Conservation (phyloP, 768 basidiomycete species). For the Exidia glandulosa region DNA sequence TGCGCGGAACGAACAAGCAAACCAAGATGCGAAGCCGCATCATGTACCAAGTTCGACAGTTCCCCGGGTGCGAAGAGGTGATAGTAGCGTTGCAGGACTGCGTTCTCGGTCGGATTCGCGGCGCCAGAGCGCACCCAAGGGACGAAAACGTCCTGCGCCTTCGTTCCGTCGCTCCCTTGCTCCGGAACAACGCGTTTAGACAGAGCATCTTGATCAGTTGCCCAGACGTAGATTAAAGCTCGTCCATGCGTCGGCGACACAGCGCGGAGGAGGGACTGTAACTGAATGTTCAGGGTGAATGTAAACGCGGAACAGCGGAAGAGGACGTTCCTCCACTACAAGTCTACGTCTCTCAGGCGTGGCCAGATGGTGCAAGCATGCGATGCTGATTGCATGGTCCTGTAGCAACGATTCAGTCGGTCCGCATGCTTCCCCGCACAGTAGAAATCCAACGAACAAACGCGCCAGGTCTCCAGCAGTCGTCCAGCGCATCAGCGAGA, state of each 20-base stretch:
- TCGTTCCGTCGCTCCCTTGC: slow-evolving; percentile 18
- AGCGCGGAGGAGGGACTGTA: slow-evolving; percentile 49
- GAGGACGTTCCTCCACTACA: slow-evolving; percentile 55
- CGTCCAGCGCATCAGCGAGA: slow-evolving; percentile 63
- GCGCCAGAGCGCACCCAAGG: slow-evolving; percentile 58
- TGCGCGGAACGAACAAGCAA: slow-evolving; percentile 36
- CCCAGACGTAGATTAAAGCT: slow-evolving; percentile 92
- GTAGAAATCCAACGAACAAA: slow-evolving; percentile 50
- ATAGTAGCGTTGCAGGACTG: slow-evolving; percentile 82
- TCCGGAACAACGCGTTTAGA: slow-evolving; percentile 61
- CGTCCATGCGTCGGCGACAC: slow-evolving; percentile 65
- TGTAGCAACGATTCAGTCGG: slow-evolving; percentile 19
- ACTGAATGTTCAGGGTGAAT: background rate
- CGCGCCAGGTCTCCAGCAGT: slow-evolving; percentile 61
- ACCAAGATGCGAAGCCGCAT: slow-evolving; percentile 51
- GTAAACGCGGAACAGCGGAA: background rate
- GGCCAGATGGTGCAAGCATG: slow-evolving; percentile 92
- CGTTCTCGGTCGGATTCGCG: slow-evolving; percentile 13
- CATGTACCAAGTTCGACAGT: slow-evolving; percentile 44
- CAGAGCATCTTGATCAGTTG: slow-evolving; percentile 78
- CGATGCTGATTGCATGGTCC: slow-evolving; percentile 97
- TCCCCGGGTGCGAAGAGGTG: slow-evolving; percentile 89
- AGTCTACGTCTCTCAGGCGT: slow-evolving; percentile 59
- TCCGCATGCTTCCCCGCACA: background rate
- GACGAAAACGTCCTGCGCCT: slow-evolving; percentile 75